These are phyloP conservation scores for Aspergillus taichungensis DNA, from an alignment of 495 filamentous ascomycete species.

Conservation along the genomic window DNA sequence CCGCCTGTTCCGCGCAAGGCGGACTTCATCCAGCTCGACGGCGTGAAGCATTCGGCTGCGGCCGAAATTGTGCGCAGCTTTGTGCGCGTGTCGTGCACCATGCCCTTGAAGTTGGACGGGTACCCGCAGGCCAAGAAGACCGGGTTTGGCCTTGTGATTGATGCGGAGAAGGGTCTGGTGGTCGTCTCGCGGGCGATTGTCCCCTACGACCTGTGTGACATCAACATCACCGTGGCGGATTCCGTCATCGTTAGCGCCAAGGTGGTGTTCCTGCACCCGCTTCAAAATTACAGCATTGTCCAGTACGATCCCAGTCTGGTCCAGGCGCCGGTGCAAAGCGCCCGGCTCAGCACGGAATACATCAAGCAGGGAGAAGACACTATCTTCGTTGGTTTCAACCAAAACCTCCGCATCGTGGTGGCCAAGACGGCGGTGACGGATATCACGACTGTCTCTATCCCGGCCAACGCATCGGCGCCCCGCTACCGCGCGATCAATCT, in stretches of 20 bases:
- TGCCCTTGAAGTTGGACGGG: conserved; percentile 93
- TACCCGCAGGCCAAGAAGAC: conserved; percentile 89
- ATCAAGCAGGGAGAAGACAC: conserved; percentile 88
- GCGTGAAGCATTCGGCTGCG: conserved; percentile 79
- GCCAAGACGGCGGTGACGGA: conserved; percentile 93
- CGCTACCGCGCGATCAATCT: conserved; percentile 93
- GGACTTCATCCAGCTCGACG: conserved; percentile 83
- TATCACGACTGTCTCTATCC: conserved; percentile 94
- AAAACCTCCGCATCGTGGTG: conserved; percentile 86
- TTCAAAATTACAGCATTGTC: conserved; percentile 94
- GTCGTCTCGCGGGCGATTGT: conserved; percentile 88
- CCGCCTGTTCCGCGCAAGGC: conserved; percentile 65
- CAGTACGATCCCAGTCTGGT: conserved; percentile 92
- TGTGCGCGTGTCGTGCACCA: conserved; percentile 80
- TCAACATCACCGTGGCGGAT: conserved; percentile 89
- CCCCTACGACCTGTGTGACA: conserved; percentile 93
- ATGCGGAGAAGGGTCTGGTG: conserved; percentile 91
- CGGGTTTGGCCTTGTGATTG: conserved; percentile 90
- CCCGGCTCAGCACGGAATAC: conserved; percentile 65
- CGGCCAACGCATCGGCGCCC: conserved; percentile 83
- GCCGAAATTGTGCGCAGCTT: conserved; percentile 91
- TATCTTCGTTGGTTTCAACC: conserved; percentile 94
- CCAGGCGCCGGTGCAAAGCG: conserved; percentile 83
- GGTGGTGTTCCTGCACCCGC: conserved; percentile 93
- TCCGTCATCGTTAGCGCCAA: conserved; percentile 90